Base-by-base conservation (phyloP, 768 basidiomycete species). In the Podaxis mareebaensis region DNA sequence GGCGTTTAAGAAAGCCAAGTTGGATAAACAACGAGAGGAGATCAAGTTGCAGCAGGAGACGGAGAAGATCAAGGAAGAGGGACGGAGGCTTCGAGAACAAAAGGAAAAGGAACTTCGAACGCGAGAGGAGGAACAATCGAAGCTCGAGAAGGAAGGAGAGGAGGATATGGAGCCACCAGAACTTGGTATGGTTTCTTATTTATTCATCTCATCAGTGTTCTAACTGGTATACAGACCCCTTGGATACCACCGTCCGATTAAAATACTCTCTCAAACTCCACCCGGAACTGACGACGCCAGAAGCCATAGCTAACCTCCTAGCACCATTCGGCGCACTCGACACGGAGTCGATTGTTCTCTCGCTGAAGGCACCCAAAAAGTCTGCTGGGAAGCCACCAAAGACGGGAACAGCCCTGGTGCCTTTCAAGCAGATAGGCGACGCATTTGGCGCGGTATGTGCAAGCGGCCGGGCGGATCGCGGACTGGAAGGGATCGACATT, bases 361-460 rank as follows among this genome's bases (percentile, higher is more conserved):
- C 87, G 6, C 76, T 90, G 69, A 90, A 84, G 70, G 79, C 85
- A 20, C 53, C 86, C 65, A 85, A 86, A 64, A 73, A 79, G 0
- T 75, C 81, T 0, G 78, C 81, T 24, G 86, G 85, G 22, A 57
- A 57, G 68, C 78, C 82, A n/a, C 82, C 84, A 4, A 93, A 88
- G 66, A 79, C 80, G 44, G 89, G 83, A 0, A 91, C 82, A 5
- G 92, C 93, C 0, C 79, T 91, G 4, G 84, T 93, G 0, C 87
- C 90, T 5, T 94, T 93, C 72, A 83, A 85, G 63, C 88, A 87
- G 67, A 87, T 93, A 51, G 82, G 87, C 0, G 84, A 89, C 46
- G 92, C 93, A 2, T 91, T 92, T 69, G 89, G 86, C 2, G 90
- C 86, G 2, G 88, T 93, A 0, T 86, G 86, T 66, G 87, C 83